Evolutionary conservation across 2,329 filamentous ascomycete species (phyloP).

Genomic region (Penicillium sp.): DNA sequence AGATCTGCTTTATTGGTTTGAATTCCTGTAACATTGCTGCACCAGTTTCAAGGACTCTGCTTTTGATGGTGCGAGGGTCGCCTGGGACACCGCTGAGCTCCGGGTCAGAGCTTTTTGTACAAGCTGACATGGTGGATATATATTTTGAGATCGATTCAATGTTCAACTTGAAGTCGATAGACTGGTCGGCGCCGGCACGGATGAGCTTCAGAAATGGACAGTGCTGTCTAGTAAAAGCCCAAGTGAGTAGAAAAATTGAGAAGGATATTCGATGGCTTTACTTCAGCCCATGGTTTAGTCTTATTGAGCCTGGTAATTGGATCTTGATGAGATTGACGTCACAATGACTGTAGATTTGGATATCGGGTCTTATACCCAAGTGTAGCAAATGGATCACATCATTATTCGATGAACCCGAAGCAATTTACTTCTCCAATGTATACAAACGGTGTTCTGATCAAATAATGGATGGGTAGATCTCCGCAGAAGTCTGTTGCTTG

Average conservation of each 20-base stretch:
- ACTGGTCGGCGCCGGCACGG: too few relatives aligned
- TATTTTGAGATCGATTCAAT: too few relatives aligned
- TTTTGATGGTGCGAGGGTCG: slow-evolving; percentile 39
- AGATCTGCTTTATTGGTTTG: slow-evolving; percentile 72
- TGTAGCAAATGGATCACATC: too few relatives aligned
- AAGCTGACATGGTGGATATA: slow-evolving; percentile 18
- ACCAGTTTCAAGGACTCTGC: slow-evolving; percentile 43
- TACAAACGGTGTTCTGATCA: too few relatives aligned
- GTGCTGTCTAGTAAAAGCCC: too few relatives aligned
- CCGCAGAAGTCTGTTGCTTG: not conserved
- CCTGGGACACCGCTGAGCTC: slow-evolving; percentile 30
- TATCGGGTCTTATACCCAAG: not conserved
- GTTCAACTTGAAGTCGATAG: too few relatives aligned
- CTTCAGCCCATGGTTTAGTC: too few relatives aligned
- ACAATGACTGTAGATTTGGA: slow-evolving; percentile 25
- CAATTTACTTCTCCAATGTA: too few relatives aligned
- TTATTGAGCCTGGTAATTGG: not conserved
- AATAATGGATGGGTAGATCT: too few relatives aligned
- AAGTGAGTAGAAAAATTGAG: too few relatives aligned
- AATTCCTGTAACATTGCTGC: slow-evolving; percentile 55
- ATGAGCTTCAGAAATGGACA: too few relatives aligned
- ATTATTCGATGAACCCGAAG: too few relatives aligned
- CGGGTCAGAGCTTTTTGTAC: slow-evolving; percentile 6
- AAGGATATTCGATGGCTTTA: not conserved
- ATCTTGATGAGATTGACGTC: slow-evolving; percentile 30